Base-by-base conservation (phyloP, 257 asterid genomes). In the Gentiana dahurica region DNA sequence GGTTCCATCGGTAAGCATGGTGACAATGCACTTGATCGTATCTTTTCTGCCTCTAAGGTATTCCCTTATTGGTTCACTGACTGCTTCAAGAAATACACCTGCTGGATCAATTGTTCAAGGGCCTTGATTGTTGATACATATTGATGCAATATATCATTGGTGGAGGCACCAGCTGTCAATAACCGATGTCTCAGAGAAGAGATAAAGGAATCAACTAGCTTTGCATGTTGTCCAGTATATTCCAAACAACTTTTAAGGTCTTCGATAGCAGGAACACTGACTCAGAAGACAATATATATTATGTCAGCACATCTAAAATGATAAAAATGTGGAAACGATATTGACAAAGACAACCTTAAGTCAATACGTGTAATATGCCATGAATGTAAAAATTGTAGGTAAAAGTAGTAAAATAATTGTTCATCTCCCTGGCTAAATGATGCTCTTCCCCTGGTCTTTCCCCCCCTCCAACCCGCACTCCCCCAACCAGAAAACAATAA, bases 1-100 rank as follows among this genome's bases (percentile, higher is more conserved):
- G 68, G 81, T 82, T 59, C 97, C 98, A 85, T 87, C 95, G 63
- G 98, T 85, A 65, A 91, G 95, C 98, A 91, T 87, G 65, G 98
- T 91, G 61, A 91, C 96, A 11, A 91, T 81, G 81, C 97, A 87
- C 71, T 91, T 91, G 65, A 91, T 81, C 57, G 97, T 91, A 64
- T 91, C 98, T 70, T 91, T 91, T 73, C 98, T 83, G 59, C 98
- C 97, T 75, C 76, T 87, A 55, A 91, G 81, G 77, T 91, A 91
- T 68, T 91, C 98, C 78, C 93, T 78, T 66, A 87, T 91, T 61
- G 98, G 98, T 59, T 87, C 98, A 55, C 98, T 91, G 59, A 87
- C 97, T 61, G 94, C 90, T 76, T 91, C 98, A 65, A 91, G 96
- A 73, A 91, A 91, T 15, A 88, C 83, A 39, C 98, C 98, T 24